Conservation (phyloP, 257 asterid species). For the Lycium ferocissimum region DNA sequence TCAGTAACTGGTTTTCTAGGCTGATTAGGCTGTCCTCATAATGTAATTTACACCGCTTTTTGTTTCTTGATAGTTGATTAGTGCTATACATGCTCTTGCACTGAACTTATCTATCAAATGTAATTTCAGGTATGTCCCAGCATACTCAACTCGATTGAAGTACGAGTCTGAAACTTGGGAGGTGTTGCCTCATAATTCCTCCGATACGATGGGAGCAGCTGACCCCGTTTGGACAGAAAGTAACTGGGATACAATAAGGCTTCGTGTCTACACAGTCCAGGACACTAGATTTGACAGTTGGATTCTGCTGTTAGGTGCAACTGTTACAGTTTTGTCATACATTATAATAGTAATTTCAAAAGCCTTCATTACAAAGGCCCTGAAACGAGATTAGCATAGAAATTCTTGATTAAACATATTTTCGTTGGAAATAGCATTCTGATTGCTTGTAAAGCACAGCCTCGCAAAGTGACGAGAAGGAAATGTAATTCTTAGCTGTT, state of each 20-base stretch:
- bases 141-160: constrained; percentile 89
- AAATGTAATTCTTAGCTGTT: not conserved
- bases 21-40: not conserved
- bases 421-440: constrained; percentile 28
- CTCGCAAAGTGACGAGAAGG: not conserved
- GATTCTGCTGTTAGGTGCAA: constrained; percentile 66
- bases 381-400: constrained; percentile 73
- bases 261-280: constrained; percentile 73
- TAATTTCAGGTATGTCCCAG: constrained; percentile 80
- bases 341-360: constrained; percentile 55
- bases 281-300: constrained; percentile 58
- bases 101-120: not conserved
- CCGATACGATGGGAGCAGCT: constrained; percentile 55
- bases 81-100: not conserved
- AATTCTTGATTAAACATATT: constrained; percentile 8
- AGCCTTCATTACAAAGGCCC: constrained; percentile 78
- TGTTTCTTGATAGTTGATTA: not conserved
- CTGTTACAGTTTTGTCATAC: constrained; percentile 67
- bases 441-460: not conserved
- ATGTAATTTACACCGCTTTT: not conserved
- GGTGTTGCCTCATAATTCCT: constrained; percentile 62
- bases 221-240: constrained; percentile 99
- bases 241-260: constrained; percentile 74
- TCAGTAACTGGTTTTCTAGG: not conserved
- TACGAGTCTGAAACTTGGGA: constrained; percentile 71